Evolutionary conservation across 1,284 basidiomycete genomes (phyloP).

Genomic region (Ustilago crameri): DNA sequence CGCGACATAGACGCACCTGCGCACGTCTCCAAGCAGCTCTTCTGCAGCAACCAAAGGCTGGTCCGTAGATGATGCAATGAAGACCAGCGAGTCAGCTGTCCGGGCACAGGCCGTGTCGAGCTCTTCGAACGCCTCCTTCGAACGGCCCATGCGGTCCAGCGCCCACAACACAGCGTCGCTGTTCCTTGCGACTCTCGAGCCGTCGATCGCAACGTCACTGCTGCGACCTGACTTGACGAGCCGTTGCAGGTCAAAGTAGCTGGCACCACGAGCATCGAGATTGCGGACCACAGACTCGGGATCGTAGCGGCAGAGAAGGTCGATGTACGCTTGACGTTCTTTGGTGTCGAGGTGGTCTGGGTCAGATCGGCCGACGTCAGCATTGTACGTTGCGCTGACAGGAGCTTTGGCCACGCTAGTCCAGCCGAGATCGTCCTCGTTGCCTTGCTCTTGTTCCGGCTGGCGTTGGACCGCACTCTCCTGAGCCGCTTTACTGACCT

Average conservation of each 20-base stretch:
- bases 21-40: constrained; percentile 30
- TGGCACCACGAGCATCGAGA: constrained; percentile 74
- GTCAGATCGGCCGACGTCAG: constrained; percentile 29
- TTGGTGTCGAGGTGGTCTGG: constrained; percentile 70
- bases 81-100: constrained; percentile 33
- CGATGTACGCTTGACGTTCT: constrained; percentile 77
- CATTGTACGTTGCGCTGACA: constrained; percentile 16
- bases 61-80: constrained; percentile 8
- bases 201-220: constrained; percentile 14
- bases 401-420: not conserved
- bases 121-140: constrained; percentile 71
- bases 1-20: constrained; percentile 40
- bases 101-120: constrained; percentile 60
- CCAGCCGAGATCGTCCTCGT: constrained; percentile 58
- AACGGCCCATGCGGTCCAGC: constrained; percentile 76
- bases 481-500: constrained; percentile 67
- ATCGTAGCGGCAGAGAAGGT: constrained; percentile 79
- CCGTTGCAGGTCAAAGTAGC: constrained; percentile 75
- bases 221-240: constrained; percentile 77
- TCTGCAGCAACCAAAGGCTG: constrained; percentile 7
- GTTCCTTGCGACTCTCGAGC: constrained; percentile 69
- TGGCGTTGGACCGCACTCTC: constrained; percentile 25
- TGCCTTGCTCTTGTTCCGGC: not conserved
- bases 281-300: constrained; percentile 77
- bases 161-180: constrained; percentile 87